Percentiles rank a stretch among this genome's conserved stretches.
Evolutionary conservation across 2,329 filamentous ascomycete genomes (phyloP).

Genomic region (Thelonectria discophora): DNA sequence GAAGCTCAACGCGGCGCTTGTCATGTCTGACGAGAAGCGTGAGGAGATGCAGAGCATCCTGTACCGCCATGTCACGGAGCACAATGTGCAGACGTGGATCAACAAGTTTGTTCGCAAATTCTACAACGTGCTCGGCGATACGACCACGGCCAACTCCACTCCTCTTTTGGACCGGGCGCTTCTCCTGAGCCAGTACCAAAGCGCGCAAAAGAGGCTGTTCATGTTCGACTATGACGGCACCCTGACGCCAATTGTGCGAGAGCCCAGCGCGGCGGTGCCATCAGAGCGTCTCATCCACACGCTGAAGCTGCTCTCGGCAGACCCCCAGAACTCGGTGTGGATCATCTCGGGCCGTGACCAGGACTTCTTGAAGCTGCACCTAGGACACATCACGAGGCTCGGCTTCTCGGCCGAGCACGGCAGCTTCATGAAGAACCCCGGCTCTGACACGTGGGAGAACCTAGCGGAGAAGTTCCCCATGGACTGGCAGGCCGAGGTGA

Average conservation of each 20-base stretch:
- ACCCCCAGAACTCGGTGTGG: conserved; percentile 91
- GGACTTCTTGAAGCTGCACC: conserved; percentile 86
- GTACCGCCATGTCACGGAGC: conserved; percentile 83
- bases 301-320: conserved; percentile 79
- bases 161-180: conserved; percentile 80
- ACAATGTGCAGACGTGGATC: conserved; percentile 89
- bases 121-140: conserved; percentile 80
- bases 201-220: conserved; percentile 82
- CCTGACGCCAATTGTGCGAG: conserved; percentile 91
- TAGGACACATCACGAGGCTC: conserved; percentile 88
- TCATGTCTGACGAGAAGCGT: conserved; percentile 74
- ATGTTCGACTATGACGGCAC: conserved; percentile 99
- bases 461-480: conserved; percentile 87
- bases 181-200: conserved; percentile 77
- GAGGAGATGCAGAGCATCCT: conserved; percentile 75
- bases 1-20: conserved; percentile 82
- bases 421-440: conserved; percentile 89
- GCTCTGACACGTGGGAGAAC: conserved; percentile 83
- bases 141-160: conserved; percentile 78
- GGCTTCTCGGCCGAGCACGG: conserved; percentile 98
- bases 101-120: conserved; percentile 80
- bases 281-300: conserved; percentile 84
- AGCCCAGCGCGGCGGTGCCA: conserved; percentile 88
- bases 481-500: conserved; percentile 88
- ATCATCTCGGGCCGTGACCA: conserved; percentile 97